A percentile compares a stretch with the other conserved stretches of the same genome.
These are phyloP conservation scores for Penicillium olsonii DNA, from an alignment of 2,329 filamentous ascomycete genomes.

Conservation along the genomic window DNA sequence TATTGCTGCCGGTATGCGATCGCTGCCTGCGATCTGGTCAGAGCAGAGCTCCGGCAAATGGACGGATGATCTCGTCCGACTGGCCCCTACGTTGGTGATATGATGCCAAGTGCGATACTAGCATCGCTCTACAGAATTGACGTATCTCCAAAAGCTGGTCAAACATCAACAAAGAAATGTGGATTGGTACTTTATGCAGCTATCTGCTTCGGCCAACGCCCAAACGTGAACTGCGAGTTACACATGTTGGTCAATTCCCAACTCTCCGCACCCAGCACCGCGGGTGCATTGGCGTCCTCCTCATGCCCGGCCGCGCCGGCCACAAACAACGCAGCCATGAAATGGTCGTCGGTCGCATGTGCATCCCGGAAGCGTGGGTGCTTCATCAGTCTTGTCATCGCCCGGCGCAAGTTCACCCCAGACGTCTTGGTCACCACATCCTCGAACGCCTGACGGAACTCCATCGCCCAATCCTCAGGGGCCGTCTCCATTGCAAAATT, in stretches of 20 bases:
- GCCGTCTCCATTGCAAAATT: conserved; percentile 63
- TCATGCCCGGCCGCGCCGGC: conserved; percentile 57
- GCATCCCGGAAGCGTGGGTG: conserved; percentile 66
- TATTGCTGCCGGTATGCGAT: conserved; percentile 38
- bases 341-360: conserved; percentile 70
- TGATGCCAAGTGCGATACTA: not conserved
- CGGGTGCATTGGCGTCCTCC: conserved; percentile 45
- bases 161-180: not conserved
- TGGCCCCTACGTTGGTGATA: conserved; percentile 19
- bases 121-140: too few species aligned
- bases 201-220: conserved; percentile 38
- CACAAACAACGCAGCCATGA: conserved; percentile 66
- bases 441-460: conserved; percentile 66
- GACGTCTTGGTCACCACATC: conserved; percentile 58
- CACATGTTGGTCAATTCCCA: conserved; percentile 69
- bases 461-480: conserved; percentile 61
- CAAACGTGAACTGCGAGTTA: conserved; percentile 61
- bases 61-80: conserved; percentile 18
- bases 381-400: conserved; percentile 66
- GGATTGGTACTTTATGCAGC: not conserved
- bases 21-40: conserved; percentile 39
- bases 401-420: conserved; percentile 57
- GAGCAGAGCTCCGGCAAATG: conserved; percentile 11
- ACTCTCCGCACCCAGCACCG: conserved; percentile 54
- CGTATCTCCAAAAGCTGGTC: too few species aligned